Evolutionary conservation across 257 asterid genomes (phyloP).

Genomic region (Fraxinus pennsylvanica): DNA sequence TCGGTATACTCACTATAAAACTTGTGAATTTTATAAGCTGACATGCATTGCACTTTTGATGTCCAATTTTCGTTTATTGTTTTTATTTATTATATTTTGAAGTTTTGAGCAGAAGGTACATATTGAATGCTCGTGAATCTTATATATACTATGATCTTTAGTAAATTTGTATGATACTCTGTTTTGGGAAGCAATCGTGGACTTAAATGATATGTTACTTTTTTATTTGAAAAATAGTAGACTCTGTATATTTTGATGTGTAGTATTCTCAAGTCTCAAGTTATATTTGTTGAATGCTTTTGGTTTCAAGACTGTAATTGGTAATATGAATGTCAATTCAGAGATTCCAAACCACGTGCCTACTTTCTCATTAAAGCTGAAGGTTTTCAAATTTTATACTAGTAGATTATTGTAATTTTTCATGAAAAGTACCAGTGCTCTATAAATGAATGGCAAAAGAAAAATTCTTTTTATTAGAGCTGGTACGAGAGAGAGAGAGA

Average conservation of each 20-base stretch:
- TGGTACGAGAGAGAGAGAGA: too few species aligned
- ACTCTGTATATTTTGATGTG: background rate
- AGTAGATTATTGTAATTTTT: background rate
- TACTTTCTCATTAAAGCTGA: background rate
- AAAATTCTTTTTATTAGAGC: background rate
- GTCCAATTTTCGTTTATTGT: background rate
- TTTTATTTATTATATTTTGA: too few species aligned
- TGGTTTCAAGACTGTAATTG: background rate
- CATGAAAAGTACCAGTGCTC: background rate
- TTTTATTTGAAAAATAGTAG: background rate
- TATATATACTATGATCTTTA: background rate
- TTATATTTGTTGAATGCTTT: background rate
- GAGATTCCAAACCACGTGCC: background rate
- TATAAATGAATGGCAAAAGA: too few species aligned
- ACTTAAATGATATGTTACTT: background rate
- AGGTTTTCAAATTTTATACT: background rate
- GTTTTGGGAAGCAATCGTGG: background rate
- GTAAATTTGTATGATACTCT: too few species aligned
- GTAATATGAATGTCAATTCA: background rate
- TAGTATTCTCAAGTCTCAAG: background rate
- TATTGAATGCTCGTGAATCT: background rate
- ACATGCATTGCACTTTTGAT: background rate
- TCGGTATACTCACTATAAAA: background rate
- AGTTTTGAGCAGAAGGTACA: background rate
- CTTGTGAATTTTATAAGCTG: background rate